phyloP scores from a whole-genome alignment of 176 grass and related monocot genomes.

The Musa itinerans region DNA sequence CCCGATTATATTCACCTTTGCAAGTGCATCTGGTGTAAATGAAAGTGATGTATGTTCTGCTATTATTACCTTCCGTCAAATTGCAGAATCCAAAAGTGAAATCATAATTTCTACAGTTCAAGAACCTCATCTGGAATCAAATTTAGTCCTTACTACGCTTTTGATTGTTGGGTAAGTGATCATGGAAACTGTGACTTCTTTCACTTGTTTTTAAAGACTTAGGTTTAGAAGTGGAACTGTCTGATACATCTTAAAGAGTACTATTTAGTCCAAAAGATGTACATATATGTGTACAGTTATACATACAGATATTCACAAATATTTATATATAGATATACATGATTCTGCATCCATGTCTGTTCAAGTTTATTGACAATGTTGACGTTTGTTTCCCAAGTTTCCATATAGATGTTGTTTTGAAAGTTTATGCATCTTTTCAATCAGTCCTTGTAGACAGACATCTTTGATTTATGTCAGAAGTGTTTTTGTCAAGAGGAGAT shows the following conservation, averaged over 20 bases:
- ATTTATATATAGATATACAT: too few relatives aligned
- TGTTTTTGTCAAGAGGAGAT: too few relatives aligned
- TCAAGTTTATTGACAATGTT: too few relatives aligned
- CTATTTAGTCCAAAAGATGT: not conserved
- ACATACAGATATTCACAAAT: too few relatives aligned
- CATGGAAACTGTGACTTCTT: not conserved
- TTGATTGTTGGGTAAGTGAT: constrained; percentile 65
- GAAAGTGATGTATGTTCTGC: constrained; percentile 58
- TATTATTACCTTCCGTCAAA: constrained; percentile 48
- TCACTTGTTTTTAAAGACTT: not conserved
- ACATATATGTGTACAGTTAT: too few relatives aligned
- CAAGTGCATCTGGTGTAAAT: constrained; percentile 51
- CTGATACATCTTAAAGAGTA: not conserved
- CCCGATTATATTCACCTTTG: constrained; percentile 53
- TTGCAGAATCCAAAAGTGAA: constrained; percentile 55
- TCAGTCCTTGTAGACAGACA: too few relatives aligned
- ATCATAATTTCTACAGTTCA: constrained; percentile 68
- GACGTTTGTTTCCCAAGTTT: too few relatives aligned
- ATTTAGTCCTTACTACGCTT: constrained; percentile 62
- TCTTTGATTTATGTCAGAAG: too few relatives aligned
- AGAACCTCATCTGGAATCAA: constrained; percentile 78
- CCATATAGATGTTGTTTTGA: too few relatives aligned
- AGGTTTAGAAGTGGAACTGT: not conserved
- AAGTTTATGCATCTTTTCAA: too few relatives aligned
- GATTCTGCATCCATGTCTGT: too few relatives aligned